Percentiles rank a stretch among this genome's conserved stretches.
These are phyloP conservation scores for Neurospora sp. DNA, from an alignment of 495 filamentous ascomycete genomes.

Conservation along the genomic window DNA sequence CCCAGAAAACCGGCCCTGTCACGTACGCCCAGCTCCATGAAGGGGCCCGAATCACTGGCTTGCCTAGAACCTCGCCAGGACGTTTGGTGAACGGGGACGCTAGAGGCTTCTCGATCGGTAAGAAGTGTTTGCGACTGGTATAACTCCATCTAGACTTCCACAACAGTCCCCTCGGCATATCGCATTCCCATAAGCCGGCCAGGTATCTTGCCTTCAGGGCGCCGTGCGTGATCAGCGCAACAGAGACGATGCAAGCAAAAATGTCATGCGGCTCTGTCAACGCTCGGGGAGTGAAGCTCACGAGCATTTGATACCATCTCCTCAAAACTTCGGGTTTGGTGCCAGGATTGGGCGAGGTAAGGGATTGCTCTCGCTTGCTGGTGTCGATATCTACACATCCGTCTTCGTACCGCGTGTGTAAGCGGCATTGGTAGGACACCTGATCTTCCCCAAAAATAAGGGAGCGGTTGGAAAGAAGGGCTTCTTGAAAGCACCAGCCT, in stretches of 20 bases:
- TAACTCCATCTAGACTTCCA: not conserved
- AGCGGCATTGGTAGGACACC: not conserved
- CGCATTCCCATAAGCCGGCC: not conserved
- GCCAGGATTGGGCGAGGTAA: not conserved
- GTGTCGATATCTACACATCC: not conserved
- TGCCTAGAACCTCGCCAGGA: not conserved
- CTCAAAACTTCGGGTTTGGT: not conserved
- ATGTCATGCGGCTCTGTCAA: conserved; percentile 2
- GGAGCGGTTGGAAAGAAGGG: no score
- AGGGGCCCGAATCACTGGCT: not conserved
- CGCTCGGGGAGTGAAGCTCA: not conserved
- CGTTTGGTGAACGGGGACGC: not conserved
- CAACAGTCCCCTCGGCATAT: not conserved
- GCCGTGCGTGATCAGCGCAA: not conserved
- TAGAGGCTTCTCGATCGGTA: not conserved
- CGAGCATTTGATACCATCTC: not conserved
- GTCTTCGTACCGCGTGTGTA: not conserved
- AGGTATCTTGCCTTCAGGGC: not conserved
- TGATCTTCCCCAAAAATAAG: not conserved
- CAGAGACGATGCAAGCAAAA: not conserved
- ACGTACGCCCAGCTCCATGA: conserved; percentile 1
- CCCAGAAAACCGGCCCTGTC: not conserved
- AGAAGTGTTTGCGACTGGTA: not conserved
- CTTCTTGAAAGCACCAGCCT: conserved; percentile 5
- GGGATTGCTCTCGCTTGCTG: not conserved